Evolutionary conservation across 2,329 filamentous ascomycete genomes (phyloP), one percentile per base, ranked within the genome.

Genomic region (Alternaria sp.): DNA sequence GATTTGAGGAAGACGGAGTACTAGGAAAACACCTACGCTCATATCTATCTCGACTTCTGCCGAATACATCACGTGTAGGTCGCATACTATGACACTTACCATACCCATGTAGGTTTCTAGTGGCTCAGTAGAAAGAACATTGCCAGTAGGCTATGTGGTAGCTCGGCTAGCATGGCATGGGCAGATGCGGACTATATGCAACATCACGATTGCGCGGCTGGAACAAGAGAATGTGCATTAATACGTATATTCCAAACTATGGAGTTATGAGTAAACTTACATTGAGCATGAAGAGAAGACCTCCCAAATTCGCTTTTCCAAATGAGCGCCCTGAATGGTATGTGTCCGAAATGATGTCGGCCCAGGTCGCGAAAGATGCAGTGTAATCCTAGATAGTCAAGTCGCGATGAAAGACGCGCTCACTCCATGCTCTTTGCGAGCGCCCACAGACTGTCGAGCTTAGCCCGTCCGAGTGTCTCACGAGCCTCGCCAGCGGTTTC

Each of bases 371-470:
- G 9, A 40, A 23, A n/a, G 10, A 25, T 36, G 15, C 32, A 15
- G 28, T 25, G 19, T 47, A 13, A 23, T 46, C 12, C 19, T 36
- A 28, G 13, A 55, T 40, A 15, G 23, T 43, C 40, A 23, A 23
- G 36, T 30, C 30, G 10, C 36, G 19, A 19, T 54, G 15, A 15
- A 13, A 19, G 11, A 17, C 9, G 12, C 25, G 21, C n/a, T 67
- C 47, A 70, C 28, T 74, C 71, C 30, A 73, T 67, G 52, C 76
- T 92, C 84, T 96, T 97, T 0, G 94, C 95, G 71, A 96, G 82
- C 10, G 91, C 91, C 96, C 96, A 99, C 75, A 99, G 95, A 73
- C 91, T 97, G 73, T 98, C 95, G 87, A 98, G 92, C 84, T 97
- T 97, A 6, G 89, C 88, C 70, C 93, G 87, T 12, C 89, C 83